Conservation (phyloP, 306 rosid genomes). For the Casuarina equisetifolia region DNA sequence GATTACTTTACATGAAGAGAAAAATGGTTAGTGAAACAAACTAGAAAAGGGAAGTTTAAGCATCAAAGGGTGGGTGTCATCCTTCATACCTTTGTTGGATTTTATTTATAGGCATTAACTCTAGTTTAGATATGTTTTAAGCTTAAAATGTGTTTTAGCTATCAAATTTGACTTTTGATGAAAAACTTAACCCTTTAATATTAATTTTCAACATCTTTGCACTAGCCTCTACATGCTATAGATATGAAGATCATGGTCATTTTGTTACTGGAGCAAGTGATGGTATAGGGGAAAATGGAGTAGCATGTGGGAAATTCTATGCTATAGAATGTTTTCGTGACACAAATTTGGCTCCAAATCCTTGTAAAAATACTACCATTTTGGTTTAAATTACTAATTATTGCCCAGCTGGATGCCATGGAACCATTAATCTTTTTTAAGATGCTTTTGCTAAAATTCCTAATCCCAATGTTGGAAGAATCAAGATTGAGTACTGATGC, state of each 20-base stretch:
- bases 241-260: not conserved
- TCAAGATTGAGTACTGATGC: constrained; percentile 19
- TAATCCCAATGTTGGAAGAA: constrained; percentile 27
- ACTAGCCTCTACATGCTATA: no score
- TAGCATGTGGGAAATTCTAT: not conserved
- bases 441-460: constrained; percentile 27
- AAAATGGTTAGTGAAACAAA: no score
- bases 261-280: not conserved
- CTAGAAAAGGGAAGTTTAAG: no score
- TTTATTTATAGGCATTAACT: no score
- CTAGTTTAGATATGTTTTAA: no score
- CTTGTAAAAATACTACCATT: constrained; percentile 18
- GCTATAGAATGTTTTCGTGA: not conserved
- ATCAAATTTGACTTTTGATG: no score
- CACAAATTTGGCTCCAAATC: not conserved
- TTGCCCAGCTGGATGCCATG: constrained; percentile 22
- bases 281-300: not conserved
- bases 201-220: no score
- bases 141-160: no score
- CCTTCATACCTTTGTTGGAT: no score
- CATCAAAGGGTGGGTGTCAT: no score
- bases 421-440: constrained; percentile 25
- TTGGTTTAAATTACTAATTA: constrained; percentile 26
- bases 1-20: no score
- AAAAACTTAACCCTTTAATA: no score